Base-by-base conservation (phyloP, 2,329 filamentous ascomycete species). In the Gremmenia infestans region DNA sequence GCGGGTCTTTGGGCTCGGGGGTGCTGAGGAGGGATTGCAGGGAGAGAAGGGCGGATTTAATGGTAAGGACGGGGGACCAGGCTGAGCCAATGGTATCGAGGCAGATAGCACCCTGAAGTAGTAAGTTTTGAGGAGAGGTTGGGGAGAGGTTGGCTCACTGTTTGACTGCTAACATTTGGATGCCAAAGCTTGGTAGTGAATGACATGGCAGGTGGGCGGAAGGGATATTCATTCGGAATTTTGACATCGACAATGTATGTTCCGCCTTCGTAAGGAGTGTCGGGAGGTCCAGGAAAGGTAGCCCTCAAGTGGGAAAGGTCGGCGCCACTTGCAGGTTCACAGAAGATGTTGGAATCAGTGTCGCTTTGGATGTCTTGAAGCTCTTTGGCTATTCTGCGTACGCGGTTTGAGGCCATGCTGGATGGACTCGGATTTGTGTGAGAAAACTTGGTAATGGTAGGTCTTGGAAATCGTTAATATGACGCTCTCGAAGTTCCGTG, bases 141-240 rank as follows among this genome's bases (percentile, higher is more conserved):
- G 12, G 28, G 2, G 15, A 12, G 22, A 23, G 40, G 11, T 3
- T 14, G 37, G 48, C 86, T 68, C 75, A 96, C 91, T 42, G 92
- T 97, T 71, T 94, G 88, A 68, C 88, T 93, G 79, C 89, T 95
- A 74, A 99, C 84, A 70, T 99, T 99, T 36, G 94, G 94, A 72
- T 99, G 94, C 92, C 92, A 99, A 65, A 97, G 87, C 73, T 87
- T 92, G 61, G 94, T 99, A 62, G 87, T 82, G 69, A 97, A 97
- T 66, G 84, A 87, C 88, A 99, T 97, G 57, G 83, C 73, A 4
- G 94, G 94, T 4, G 93, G 90, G 65, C 91, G 88, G 76, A 99
- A 99, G 0, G 94, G 94, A 68, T 99, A 99, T 64, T 89, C 88
- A 60, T 82, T 81, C 0, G 93, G 92, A 52, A 99, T 94, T 66